Percentiles rank a stretch among this genome's conserved stretches.
Evolutionary conservation across 2,329 filamentous ascomycete genomes (phyloP).

Genomic region (Fusarium sp.): DNA sequence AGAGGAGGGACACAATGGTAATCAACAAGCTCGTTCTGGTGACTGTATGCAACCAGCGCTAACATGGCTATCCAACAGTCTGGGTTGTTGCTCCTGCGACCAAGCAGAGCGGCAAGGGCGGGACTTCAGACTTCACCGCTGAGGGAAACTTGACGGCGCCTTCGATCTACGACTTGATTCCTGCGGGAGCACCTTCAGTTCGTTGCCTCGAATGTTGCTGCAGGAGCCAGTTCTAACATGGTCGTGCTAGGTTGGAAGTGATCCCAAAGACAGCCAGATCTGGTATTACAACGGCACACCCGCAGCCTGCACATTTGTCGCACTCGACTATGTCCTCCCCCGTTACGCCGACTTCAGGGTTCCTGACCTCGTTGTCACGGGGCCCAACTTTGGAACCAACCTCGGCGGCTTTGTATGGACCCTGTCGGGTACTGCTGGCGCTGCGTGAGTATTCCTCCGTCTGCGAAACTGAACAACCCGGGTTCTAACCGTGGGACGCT

Average conservation of each 20-base stretch:
- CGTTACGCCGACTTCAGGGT: slow-evolving; percentile 56
- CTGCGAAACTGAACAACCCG: background rate
- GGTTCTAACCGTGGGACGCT: background rate
- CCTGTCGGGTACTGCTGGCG: slow-evolving; percentile 59
- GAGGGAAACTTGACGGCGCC: slow-evolving; percentile 43
- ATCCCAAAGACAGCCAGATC: slow-evolving; percentile 62
- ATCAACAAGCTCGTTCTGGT: fast-evolving
- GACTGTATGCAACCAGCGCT: fast-evolving
- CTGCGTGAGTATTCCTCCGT: slow-evolving; percentile 41
- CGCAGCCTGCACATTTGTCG: slow-evolving; percentile 63
- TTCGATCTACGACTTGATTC: slow-evolving; percentile 44
- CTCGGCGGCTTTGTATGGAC: slow-evolving; percentile 64
- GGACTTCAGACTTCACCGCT: slow-evolving; percentile 42
- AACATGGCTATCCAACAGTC: slow-evolving; percentile 8
- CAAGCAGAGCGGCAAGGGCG: slow-evolving; percentile 46
- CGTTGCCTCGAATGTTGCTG: fast-evolving
- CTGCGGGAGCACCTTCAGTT: slow-evolving; percentile 44
- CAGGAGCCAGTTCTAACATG: background rate
- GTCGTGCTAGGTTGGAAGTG: slow-evolving; percentile 51
- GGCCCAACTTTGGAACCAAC: slow-evolving; percentile 65
- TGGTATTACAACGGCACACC: slow-evolving; percentile 71
- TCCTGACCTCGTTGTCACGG: slow-evolving; percentile 63
- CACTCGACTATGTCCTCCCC: slow-evolving; percentile 64
- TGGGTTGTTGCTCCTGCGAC: slow-evolving; percentile 46
- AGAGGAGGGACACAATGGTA: slow-evolving; percentile 44